Percentiles rank a stretch among this genome's conserved stretches.
phyloP scores from a whole-genome alignment of 192 early-diverging fungal species.

The Coemansia sp. region DNA sequence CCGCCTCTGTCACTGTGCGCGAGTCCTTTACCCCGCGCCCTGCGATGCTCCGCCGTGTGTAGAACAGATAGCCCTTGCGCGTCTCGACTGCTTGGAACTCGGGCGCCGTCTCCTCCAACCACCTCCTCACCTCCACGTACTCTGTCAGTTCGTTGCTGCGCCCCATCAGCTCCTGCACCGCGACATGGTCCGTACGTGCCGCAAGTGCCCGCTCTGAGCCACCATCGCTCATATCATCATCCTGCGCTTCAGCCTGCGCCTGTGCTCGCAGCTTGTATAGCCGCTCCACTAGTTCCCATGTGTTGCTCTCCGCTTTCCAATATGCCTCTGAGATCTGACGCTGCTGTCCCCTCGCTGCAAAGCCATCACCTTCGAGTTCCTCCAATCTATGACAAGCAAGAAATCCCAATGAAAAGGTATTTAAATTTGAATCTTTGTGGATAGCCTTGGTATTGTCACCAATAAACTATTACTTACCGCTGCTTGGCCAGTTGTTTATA shows the following conservation, averaged over 20 bases:
- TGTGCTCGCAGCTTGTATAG: constrained; percentile 39
- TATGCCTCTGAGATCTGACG: neutral
- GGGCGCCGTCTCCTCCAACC: constrained; percentile 55
- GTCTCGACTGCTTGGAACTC: constrained; percentile 53
- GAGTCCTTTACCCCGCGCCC: constrained; percentile 15
- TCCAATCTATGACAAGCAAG: constrained; percentile 14
- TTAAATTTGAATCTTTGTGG: neutral
- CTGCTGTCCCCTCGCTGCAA: constrained; percentile 1
- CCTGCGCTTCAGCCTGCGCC: neutral
- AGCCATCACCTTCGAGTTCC: neutral
- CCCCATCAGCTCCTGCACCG: constrained; percentile 44
- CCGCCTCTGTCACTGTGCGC: constrained; percentile 36
- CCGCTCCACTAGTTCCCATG: constrained; percentile 53
- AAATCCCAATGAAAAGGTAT: neutral
- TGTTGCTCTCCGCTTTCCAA: constrained; percentile 50
- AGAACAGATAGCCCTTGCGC: constrained; percentile 57
- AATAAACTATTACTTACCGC: constrained; percentile 27
- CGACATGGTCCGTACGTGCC: constrained; percentile 29
- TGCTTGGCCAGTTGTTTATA: constrained; percentile 36
- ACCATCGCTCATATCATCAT: constrained; percentile 7
- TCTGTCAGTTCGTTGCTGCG: constrained; percentile 31
- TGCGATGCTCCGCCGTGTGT: constrained; percentile 48
- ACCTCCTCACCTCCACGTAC: constrained; percentile 47
- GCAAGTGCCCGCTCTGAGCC: constrained; percentile 5
- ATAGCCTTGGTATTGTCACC: neutral